Evolutionary conservation across 768 basidiomycete species (phyloP).

Genomic region (Coprinopsis sp.): DNA sequence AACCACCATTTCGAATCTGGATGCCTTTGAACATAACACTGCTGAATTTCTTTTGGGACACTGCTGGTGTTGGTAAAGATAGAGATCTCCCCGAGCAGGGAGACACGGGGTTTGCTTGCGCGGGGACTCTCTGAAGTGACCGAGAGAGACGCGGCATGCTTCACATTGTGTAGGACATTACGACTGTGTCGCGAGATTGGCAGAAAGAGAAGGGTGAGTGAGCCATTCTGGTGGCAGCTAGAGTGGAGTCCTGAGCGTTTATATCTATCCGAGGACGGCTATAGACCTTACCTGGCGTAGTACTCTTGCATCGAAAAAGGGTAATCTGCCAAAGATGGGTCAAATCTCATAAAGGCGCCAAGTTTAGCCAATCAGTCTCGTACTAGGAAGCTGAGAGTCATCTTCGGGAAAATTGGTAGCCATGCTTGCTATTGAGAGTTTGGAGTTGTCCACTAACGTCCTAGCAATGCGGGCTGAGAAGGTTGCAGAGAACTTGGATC

Average conservation of each 20-base stretch:
- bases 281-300: constrained; percentile 38
- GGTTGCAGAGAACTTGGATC: background rate
- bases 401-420: constrained; percentile 43
- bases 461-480: constrained; percentile 39
- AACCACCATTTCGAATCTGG: constrained; percentile 51
- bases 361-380: constrained; percentile 7
- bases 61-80: constrained; percentile 30
- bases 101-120: constrained; percentile 43
- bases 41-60: constrained; percentile 30
- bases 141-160: constrained; percentile 41
- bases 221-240: constrained; percentile 49
- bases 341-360: too few relatives aligned
- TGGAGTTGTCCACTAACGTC: constrained; percentile 33
- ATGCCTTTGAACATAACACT: constrained; percentile 42
- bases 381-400: constrained; percentile 36
- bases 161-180: constrained; percentile 39
- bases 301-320: constrained; percentile 53
- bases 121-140: constrained; percentile 34
- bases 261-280: too few relatives aligned
- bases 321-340: constrained; percentile 32
- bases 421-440: constrained; percentile 41
- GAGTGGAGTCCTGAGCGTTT: too few relatives aligned
- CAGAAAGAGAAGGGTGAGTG: constrained; percentile 47
- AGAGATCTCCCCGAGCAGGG: constrained; percentile 46
- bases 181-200: constrained; percentile 51